A percentile compares a stretch with the other conserved stretches of the same genome.
phyloP scores from a whole-genome alignment of 441 rosid genomes.

The Isatis lusitanica region DNA sequence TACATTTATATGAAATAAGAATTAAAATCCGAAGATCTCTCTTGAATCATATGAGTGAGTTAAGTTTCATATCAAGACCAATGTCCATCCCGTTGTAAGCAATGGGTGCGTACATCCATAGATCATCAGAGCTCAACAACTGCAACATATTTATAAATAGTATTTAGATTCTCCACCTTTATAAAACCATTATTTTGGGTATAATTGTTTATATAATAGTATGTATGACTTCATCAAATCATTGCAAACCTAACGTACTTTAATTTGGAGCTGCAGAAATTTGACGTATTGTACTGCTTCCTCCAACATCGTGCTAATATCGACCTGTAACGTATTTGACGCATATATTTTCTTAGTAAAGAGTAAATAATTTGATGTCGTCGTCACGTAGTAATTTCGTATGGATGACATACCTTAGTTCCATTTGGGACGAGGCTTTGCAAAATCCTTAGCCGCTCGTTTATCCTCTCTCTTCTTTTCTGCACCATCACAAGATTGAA shows the following conservation, averaged over 20 bases:
- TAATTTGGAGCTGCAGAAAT: conserved; percentile 81
- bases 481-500: conserved; percentile 32
- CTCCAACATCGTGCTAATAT: conserved; percentile 83
- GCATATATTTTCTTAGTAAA: not conserved
- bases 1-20: not conserved
- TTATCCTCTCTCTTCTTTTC: conserved; percentile 84
- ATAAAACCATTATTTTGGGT: not conserved
- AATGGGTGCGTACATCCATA: conserved; percentile 81
- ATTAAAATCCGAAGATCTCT: not conserved
- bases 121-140: conserved; percentile 74
- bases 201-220: not conserved
- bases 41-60: conserved; percentile 25
- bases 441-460: conserved; percentile 61
- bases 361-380: not conserved
- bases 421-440: conserved; percentile 80
- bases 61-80: conserved; percentile 56
- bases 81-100: conserved; percentile 79
- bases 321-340: conserved; percentile 46
- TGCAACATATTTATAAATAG: conserved; percentile 20
- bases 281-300: conserved; percentile 77
- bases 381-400: conserved; percentile 4
- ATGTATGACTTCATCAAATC: not conserved
- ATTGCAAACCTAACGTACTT: conserved; percentile 42
- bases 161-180: not conserved
- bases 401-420: conserved; percentile 54